Conservation (phyloP, 2,329 filamentous ascomycete species). For the Ambrosiella cleistominuta region DNA sequence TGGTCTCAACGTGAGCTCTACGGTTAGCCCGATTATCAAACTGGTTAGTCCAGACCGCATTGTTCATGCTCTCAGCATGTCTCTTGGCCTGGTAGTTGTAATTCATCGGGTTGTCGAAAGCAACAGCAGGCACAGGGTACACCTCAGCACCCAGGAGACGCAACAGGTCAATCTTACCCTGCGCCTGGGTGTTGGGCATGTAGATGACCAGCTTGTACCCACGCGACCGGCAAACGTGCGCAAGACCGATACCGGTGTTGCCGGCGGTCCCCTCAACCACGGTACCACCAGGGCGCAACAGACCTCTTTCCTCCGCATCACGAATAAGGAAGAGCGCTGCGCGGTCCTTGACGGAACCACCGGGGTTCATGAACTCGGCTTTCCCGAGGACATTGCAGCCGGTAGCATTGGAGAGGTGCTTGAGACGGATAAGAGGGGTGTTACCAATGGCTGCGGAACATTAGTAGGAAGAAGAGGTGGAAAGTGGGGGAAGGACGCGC, state of each 20-base stretch:
- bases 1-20: constrained; percentile 88
- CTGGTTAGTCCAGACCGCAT: constrained; percentile 97
- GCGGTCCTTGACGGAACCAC: constrained; percentile 89
- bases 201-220: constrained; percentile 96
- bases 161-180: constrained; percentile 91
- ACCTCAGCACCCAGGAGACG: constrained; percentile 86
- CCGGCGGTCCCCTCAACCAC: constrained; percentile 95
- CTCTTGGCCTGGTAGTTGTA: constrained; percentile 93
- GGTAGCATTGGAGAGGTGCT: constrained; percentile 73
- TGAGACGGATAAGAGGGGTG: constrained; percentile 81
- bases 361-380: constrained; percentile 97
- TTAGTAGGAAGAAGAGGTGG: not conserved
- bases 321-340: constrained; percentile 87
- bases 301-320: constrained; percentile 76
- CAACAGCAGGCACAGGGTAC: constrained; percentile 84
- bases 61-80: constrained; percentile 71
- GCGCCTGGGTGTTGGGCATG: constrained; percentile 97
- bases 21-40: constrained; percentile 95
- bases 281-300: constrained; percentile 71
- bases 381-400: constrained; percentile 92
- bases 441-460: constrained; percentile 68
- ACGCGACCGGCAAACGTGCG: constrained; percentile 81
- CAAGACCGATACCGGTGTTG: constrained; percentile 94
- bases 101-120: constrained; percentile 87
- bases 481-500: not conserved